phyloP scores from a whole-genome alignment of 2,329 filamentous ascomycete genomes.

The Beauveria brongniartii region DNA sequence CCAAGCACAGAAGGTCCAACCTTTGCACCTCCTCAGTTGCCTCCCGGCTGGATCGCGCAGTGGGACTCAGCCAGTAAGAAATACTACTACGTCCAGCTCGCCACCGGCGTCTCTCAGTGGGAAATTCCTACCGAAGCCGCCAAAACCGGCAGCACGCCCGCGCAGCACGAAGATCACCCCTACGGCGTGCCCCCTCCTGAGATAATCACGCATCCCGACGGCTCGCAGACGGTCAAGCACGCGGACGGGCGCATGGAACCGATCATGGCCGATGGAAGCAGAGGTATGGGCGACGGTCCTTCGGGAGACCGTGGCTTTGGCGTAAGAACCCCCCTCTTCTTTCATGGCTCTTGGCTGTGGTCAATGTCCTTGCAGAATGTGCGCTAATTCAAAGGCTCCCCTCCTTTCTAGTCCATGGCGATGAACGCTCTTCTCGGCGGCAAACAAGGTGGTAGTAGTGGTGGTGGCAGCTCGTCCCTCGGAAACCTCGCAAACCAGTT shows the following conservation, averaged over 20 bases:
- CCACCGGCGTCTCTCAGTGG: conserved; percentile 66
- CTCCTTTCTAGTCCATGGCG: conserved; percentile 44
- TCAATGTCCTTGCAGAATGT: background rate
- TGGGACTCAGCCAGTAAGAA: conserved; percentile 58
- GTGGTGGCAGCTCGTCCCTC: conserved; percentile 31
- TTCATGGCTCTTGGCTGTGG: conserved; percentile 7
- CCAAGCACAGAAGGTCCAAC: conserved; percentile 52
- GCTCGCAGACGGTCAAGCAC: conserved; percentile 52
- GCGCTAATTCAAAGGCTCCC: background rate
- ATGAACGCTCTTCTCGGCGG: conserved; percentile 50
- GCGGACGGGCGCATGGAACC: conserved; percentile 55
- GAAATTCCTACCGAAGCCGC: conserved; percentile 60
- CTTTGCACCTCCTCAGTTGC: conserved; percentile 51
- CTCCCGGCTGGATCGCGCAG: conserved; percentile 61
- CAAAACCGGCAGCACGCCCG: conserved; percentile 52
- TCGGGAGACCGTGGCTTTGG: conserved; percentile 56
- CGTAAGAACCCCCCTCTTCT: conserved; percentile 38
- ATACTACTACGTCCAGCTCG: conserved; percentile 66
- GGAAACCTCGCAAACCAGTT: conserved; percentile 41
- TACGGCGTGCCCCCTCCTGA: conserved; percentile 51
- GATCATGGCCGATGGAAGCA: conserved; percentile 42
- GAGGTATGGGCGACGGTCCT: conserved; percentile 42
- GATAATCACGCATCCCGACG: conserved; percentile 55
- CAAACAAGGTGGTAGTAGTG: conserved; percentile 30
- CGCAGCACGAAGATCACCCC: conserved; percentile 48